Conservation (phyloP, 257 asterid genomes). For the Leonotis leonurus region DNA sequence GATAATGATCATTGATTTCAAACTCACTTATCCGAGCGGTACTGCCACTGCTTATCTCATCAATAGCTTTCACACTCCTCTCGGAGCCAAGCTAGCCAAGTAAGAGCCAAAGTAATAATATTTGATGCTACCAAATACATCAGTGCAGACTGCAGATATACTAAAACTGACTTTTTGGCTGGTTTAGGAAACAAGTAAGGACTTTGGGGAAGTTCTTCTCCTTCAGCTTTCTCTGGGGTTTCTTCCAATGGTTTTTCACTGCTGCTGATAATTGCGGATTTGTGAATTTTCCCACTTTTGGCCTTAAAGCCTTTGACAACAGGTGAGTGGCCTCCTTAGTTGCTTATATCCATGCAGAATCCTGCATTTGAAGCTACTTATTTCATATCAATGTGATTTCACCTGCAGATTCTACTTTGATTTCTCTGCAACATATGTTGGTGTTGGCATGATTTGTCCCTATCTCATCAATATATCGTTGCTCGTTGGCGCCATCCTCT, state of each 20-base stretch:
- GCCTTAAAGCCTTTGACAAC: constrained; percentile 73
- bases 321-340: constrained; percentile 26
- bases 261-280: constrained; percentile 79
- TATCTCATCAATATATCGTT: constrained; percentile 67
- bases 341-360: not conserved
- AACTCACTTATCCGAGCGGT: constrained; percentile 83
- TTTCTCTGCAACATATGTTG: constrained; percentile 90
- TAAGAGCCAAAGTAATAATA: too few relatives aligned
- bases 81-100: constrained; percentile 92
- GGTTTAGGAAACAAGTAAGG: constrained; percentile 80
- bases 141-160: too few relatives aligned
- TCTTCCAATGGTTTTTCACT: constrained; percentile 97
- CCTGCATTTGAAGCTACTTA: not conserved
- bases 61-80: constrained; percentile 94
- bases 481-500: constrained; percentile 78
- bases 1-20: constrained; percentile 90
- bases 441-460: constrained; percentile 97
- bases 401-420: constrained; percentile 74
- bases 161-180: too few relatives aligned
- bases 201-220: constrained; percentile 78
- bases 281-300: constrained; percentile 67
- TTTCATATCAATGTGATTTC: not conserved
- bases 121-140: too few relatives aligned
- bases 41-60: constrained; percentile 92
- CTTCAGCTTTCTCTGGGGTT: constrained; percentile 93